Evolutionary conservation across 2,329 filamentous ascomycete genomes (phyloP).

Genomic region (Exophiala bonariae): DNA sequence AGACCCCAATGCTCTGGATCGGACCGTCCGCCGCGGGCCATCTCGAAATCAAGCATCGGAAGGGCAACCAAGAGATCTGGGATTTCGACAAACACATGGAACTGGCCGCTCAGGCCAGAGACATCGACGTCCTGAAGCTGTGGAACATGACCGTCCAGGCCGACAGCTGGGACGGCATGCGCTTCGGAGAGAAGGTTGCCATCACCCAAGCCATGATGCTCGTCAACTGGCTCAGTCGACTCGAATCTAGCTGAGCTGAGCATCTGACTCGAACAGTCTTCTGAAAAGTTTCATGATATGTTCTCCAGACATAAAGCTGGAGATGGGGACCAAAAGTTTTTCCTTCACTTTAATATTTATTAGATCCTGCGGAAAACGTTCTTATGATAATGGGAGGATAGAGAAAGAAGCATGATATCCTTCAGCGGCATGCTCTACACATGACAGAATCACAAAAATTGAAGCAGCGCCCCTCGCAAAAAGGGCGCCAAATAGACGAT

Average conservation of each 20-base stretch:
- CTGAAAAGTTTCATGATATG: no score
- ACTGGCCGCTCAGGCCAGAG: conserved; percentile 34
- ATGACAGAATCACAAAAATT: no score
- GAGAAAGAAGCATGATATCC: no score
- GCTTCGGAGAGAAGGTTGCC: conserved; percentile 41
- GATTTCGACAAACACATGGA: conserved; percentile 39
- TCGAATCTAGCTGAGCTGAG: conserved; percentile 16
- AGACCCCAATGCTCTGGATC: conserved; percentile 45
- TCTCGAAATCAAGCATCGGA: conserved; percentile 33
- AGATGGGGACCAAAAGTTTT: no score
- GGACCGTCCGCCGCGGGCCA: conserved; percentile 41
- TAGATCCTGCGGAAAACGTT: no score
- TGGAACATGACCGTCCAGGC: conserved; percentile 46
- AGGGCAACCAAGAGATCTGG: conserved; percentile 39
- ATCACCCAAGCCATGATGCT: conserved; percentile 48
- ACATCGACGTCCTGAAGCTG: conserved; percentile 43
- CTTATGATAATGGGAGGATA: no score
- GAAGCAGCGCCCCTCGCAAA: no score
- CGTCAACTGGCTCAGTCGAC: conserved; percentile 26
- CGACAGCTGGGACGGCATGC: conserved; percentile 38
- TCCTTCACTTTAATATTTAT: no score
- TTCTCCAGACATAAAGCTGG: no score
- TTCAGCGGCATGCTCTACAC: no score
- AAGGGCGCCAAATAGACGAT: no score
- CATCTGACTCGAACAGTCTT: background rate